Base-by-base conservation (phyloP, 2,329 filamentous ascomycete species). In the Seiridium unicorne region DNA sequence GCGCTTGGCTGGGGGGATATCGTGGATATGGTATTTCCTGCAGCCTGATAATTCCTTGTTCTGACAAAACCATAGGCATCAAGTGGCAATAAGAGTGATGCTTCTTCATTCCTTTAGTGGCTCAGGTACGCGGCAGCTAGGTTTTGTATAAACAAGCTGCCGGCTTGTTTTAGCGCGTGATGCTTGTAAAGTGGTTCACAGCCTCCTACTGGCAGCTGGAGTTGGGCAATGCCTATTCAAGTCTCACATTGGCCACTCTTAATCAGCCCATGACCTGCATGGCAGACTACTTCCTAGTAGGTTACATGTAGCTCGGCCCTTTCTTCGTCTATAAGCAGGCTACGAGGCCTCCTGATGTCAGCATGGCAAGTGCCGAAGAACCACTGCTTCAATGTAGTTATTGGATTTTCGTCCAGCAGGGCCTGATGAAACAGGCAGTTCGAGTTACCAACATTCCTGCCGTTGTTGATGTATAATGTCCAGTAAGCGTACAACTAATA, bases 171-270 rank as follows among this genome's bases (percentile, higher is more conserved):
- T 55, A 55, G 51, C 40, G 51, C 36, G 36, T 18, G 36, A 55
- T 55, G 51, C 51, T 55, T 55, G 51, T 55, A 55, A 55, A 55
- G 38, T 42, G 51, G 51, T 48, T 48, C n/a, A 18, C 46, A 48
- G 46, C 46, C 46, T 48, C 26, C 26, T 42, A 13, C 38, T 42
- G 7, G 38, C 7, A 42, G 38, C 38, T 42, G 38, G 13, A 2
- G 38, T 13, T n/a, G 8, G 46, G 46, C 7, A n/a, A 48, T 7
- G 46, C 13, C 46, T 7, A 11, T 48, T n/a, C 26, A 31, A 9
- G 49, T 51, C 49, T 51, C 32, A n/a, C 5, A 51, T 35, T 51
- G n/a, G 49, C 31, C 49, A 35, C 11, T 32, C 34, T 34, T 9
- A 13, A 5, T 51, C 49, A 51, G 49, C 49, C 46, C 46, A 48